Evolutionary conservation across 2,329 filamentous ascomycete genomes (phyloP), one percentile per base, ranked within the genome.

Genomic region (Ascocoryne sarcoides): DNA sequence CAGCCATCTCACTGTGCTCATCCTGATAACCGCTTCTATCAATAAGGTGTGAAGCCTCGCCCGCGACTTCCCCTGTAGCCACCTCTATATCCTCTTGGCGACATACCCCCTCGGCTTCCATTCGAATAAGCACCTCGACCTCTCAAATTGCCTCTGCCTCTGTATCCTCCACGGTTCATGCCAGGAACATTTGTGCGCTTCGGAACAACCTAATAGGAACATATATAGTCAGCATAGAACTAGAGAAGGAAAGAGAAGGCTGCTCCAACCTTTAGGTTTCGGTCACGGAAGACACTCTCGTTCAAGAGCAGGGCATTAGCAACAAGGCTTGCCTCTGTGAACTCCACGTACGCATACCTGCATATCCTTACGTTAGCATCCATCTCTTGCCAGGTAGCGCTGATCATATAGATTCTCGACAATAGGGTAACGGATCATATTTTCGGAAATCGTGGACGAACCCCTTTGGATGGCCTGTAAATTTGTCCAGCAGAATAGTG

Each of bases 401-500:
- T 56, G 50, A 54, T 54, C 48, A 51, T 49, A 41, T 42, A 23
- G 35, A 20, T 15, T 40, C 26, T 32, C 39, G 15, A 36, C 35
- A 51, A 17, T 18, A 35, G 14, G 44, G 52, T 10, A 23, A 16
- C 14, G 14, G 17, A 10, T 32, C 16, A 34, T 23, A 28, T 4
- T 10, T 17, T 32, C 18, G 12, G 41, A 52, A 51, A 47, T 53
- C 53, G 52, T 47, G 46, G 44, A 75, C 82, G 65, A 70, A 95
- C 89, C 92, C 92, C 72, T 98, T 98, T n/a, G 92, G 92, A 70
- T 96, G 89, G 49, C 92, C 92, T 9, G 89, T 95, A 60, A 95
- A 96, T 70, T 98, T 98, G 69, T 98, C 92, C 54, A 98, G 69
- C 53, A 98, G 70, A 52, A 98, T 98, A 1, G 92, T 98, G 44